A percentile compares a stretch with the other conserved stretches of the same genome.
These are phyloP conservation scores for Solanum verrucosum DNA, from an alignment of 257 asterid genomes.

Conservation along the genomic window DNA sequence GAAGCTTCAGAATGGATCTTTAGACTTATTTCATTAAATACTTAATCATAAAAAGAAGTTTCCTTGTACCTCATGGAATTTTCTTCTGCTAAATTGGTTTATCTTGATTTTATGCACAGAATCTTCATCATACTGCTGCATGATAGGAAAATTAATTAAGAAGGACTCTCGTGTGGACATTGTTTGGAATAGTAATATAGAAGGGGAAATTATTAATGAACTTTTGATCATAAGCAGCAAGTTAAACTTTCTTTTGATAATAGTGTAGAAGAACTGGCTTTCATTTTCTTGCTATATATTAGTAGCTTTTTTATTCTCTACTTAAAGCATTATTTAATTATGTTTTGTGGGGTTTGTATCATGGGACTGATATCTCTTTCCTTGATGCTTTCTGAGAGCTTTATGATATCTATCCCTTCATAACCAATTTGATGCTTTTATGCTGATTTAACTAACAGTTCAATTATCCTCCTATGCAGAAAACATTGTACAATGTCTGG, in stretches of 20 bases:
- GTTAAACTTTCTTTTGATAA: background rate
- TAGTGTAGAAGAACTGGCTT: background rate
- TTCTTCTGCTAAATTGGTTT: background rate
- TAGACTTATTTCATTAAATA: background rate
- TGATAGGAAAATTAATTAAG: background rate
- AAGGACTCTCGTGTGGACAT: background rate
- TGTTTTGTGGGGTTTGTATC: background rate
- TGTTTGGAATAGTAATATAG: background rate
- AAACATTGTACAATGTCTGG: conserved; percentile 49
- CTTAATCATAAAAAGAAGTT: background rate
- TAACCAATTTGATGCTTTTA: background rate
- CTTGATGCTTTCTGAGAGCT: background rate
- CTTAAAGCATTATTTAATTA: background rate
- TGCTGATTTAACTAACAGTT: background rate
- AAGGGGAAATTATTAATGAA: background rate
- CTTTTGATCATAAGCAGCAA: background rate
- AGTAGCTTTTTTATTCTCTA: background rate
- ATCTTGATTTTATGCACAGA: background rate
- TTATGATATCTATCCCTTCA: background rate
- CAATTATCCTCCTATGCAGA: conserved; percentile 32
- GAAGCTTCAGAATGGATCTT: background rate
- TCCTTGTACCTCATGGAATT: background rate
- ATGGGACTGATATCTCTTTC: background rate
- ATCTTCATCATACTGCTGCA: background rate
- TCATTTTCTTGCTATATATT: background rate